These are phyloP conservation scores for Speleostelium caveatum DNA, from an alignment of 78 protist genomes.

Conservation along the genomic window DNA sequence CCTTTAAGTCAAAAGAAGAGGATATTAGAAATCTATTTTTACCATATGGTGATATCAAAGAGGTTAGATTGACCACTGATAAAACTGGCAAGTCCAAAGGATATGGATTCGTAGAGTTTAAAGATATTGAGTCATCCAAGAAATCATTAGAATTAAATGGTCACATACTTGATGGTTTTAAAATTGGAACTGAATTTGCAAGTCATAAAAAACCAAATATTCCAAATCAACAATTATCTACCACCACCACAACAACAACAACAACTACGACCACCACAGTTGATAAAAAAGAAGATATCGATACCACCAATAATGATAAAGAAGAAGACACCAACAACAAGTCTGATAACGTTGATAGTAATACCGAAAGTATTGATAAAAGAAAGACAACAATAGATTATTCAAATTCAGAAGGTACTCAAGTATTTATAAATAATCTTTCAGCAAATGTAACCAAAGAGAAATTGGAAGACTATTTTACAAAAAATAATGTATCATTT, in stretches of 20 bases:
- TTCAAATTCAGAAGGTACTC: constrained; percentile 12
- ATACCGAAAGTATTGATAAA: neutral
- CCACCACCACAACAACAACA: neutral
- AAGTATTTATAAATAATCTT: constrained; percentile 60
- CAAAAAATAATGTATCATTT: neutral
- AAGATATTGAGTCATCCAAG: neutral
- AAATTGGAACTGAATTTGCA: neutral
- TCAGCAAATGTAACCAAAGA: constrained; percentile 41
- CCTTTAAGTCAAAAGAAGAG: constrained; percentile 5
- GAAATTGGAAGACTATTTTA: constrained; percentile 23
- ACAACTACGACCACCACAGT: neutral
- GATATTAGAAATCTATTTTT: constrained; percentile 5
- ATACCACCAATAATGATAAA: neutral
- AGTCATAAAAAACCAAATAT: neutral
- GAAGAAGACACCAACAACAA: neutral
- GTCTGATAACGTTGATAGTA: neutral
- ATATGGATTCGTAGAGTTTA: constrained; percentile 19
- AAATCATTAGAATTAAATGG: constrained; percentile 24
- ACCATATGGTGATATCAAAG: constrained; percentile 14
- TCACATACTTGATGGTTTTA: neutral
- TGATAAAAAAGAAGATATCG: neutral
- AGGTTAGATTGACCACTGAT: neutral
- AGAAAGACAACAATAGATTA: constrained; percentile 11
- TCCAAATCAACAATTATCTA: neutral
- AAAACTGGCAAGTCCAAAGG: constrained; percentile 57